phyloP scores from a whole-genome alignment of 83 land plant species.

The Picea mariana region DNA sequence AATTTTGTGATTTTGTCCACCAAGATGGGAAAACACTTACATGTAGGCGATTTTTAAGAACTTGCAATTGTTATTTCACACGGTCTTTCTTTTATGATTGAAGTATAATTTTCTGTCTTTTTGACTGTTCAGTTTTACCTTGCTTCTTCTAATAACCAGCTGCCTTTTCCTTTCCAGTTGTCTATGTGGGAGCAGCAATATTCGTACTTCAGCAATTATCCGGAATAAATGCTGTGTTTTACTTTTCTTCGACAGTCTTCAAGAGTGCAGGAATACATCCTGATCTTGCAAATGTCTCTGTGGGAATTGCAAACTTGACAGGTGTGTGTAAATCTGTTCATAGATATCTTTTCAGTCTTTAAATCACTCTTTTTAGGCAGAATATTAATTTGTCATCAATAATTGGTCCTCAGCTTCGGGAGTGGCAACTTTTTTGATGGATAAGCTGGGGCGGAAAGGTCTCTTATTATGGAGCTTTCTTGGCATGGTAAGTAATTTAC shows the following conservation, averaged over 20 bases:
- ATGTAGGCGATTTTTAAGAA: background rate
- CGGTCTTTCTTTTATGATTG: background rate
- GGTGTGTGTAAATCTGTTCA: slow-evolving; percentile 35
- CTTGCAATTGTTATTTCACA: background rate
- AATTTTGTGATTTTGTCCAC: too few relatives aligned
- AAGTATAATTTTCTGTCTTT: background rate
- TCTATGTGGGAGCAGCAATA: slow-evolving; percentile 73
- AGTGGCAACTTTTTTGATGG: slow-evolving; percentile 77
- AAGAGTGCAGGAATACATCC: slow-evolving; percentile 76
- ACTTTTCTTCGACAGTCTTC: slow-evolving; percentile 85
- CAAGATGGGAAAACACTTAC: background rate
- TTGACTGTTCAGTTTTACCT: background rate
- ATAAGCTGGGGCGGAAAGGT: slow-evolving; percentile 67
- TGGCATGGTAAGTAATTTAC: slow-evolving; percentile 60
- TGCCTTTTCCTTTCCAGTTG: slow-evolving; percentile 50
- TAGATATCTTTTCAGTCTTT: background rate
- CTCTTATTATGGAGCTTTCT: slow-evolving; percentile 70
- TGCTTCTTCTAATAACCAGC: background rate
- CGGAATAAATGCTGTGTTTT: slow-evolving; percentile 95
- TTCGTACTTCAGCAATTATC: slow-evolving; percentile 90
- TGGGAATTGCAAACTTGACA: slow-evolving; percentile 67
- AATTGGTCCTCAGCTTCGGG: slow-evolving; percentile 53
- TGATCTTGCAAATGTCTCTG: slow-evolving; percentile 63
- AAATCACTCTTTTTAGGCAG: background rate
- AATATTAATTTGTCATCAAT: background rate